Evolutionary conservation across 768 basidiomycete species (phyloP), one percentile per base, ranked within the genome.

Genomic region (Lentinula lateritia): DNA sequence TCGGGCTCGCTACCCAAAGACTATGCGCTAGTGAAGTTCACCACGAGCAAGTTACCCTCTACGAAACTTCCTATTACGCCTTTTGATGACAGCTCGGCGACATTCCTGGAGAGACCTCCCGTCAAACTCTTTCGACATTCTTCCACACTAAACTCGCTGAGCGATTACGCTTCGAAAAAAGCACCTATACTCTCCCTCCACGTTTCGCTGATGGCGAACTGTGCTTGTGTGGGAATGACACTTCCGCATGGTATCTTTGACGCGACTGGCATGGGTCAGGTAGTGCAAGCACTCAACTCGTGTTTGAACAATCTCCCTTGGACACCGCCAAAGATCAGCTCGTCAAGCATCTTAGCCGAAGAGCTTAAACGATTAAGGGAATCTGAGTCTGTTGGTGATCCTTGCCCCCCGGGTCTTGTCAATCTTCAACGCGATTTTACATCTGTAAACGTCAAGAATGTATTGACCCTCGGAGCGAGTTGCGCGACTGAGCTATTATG

Each of bases 211-310:
- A 13, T 59, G 58, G 48, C 58, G 13, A 59, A 59, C 6, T 59
- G 58, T 28, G 38, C 38, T n/a, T 59, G 58, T 28, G 34, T 59
- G 13, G 58, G 58, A 13, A 34, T 59, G 48, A 59, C 58, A n/a
- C 45, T 59, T 39, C 58, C 58, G 7, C 58, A 59, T 38, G 58
- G 58, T 38, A 45, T 59, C 8, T 59, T 59, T 18, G 58, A 59
- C 36, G 58, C 48, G 15, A 48, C 48, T 48, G 58, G 58, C 15
- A 48, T 48, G 45, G 58, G 58, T 8, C 58, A 59, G 46, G 48
- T 59, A 4, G 48, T 59, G 32, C 35, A 46, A 8, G 58, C 45
- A 23, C 7, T 59, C 7, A 50, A 59, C 20, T 48, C 58, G 5
- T 48, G 48, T n/a, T 34, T 59, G 34, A 59, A 59, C 46, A 23